These are phyloP conservation scores for Chaetomium olivaceum DNA, from an alignment of 2,329 filamentous ascomycete genomes.

Conservation along the genomic window DNA sequence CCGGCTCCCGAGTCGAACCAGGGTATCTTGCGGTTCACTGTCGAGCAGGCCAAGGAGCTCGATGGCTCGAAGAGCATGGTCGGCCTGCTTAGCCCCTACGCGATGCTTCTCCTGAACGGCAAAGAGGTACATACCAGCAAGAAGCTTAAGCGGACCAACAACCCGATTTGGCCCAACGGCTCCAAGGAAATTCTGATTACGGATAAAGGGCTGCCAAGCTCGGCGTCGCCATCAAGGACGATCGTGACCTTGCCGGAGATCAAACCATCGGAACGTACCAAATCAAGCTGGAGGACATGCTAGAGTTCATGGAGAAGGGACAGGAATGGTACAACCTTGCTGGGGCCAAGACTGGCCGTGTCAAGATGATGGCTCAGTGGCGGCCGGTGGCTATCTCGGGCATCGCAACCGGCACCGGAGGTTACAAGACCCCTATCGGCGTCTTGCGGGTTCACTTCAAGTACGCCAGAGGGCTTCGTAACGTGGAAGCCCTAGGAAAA, in stretches of 20 bases:
- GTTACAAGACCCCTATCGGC: constrained; percentile 90
- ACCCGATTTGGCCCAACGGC: constrained; percentile 92
- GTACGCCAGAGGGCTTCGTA: constrained; percentile 78
- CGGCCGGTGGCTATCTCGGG: constrained; percentile 89
- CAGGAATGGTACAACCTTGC: constrained; percentile 95
- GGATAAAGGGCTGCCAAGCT: constrained; percentile 88
- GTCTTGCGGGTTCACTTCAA: constrained; percentile 94
- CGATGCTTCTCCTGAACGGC: constrained; percentile 82
- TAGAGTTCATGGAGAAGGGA: constrained; percentile 86
- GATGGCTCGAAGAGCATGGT: constrained; percentile 91
- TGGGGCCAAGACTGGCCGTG: constrained; percentile 77
- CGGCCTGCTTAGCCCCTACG: constrained; percentile 89
- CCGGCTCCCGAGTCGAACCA: constrained; percentile 87
- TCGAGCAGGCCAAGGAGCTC: constrained; percentile 95
- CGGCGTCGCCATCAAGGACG: constrained; percentile 92
- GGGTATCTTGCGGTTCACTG: constrained; percentile 88
- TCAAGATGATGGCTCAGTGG: constrained; percentile 91
- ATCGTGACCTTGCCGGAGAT: constrained; percentile 80
- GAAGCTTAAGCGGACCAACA: constrained; percentile 95
- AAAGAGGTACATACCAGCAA: constrained; percentile 87
- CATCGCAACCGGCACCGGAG: constrained; percentile 72
- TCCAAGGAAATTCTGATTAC: constrained; percentile 94
- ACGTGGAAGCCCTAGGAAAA: constrained; percentile 93
- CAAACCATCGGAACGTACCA: constrained; percentile 89
- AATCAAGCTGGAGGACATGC: constrained; percentile 91